Evolutionary conservation across 768 basidiomycete species (phyloP), one percentile per base, ranked within the genome.

Genomic region (Exsudoporus frostii): DNA sequence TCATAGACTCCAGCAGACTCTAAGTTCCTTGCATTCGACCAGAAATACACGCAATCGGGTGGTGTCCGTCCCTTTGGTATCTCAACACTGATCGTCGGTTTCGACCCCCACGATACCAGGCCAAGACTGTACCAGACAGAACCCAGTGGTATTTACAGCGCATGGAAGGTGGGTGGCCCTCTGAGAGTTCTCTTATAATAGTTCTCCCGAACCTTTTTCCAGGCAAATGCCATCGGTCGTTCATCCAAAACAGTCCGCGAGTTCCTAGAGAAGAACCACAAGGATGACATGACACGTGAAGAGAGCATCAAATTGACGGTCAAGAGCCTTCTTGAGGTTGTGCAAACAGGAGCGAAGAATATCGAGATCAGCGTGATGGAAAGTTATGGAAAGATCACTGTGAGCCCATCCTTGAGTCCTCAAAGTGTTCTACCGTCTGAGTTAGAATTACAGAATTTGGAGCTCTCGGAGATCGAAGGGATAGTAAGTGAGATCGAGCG

Each of bases 291-390:
- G 76, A 77, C 82, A 7, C 79, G 91, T 54, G 93, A 93, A 45
- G 93, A 97, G 55, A 86, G 88, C 47, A 90, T 99, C 71, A 97
- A 97, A 71, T 75, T 99, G 44, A 93, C 97, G 0, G 83, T 99
- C 57, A 98, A 98, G 77, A 90, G 88, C 67, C 76, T 99, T 63
- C 77, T 99, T 22, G 97, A 99, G 71, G 95, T 99, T 34, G 97
- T 99, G 8, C 97, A 98, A 74, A 98, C 97, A 2, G 97, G 97
- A n/a, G 97, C 97, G 5, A 98, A 98, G 78, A 99, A 99, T 72
- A 98, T 99, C 57, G 97, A 99, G 71, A 92, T 99, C 62, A 94
- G 90, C 56, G 91, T 98, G 41, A 95, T 98, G 92, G 94, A 97
- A 66, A 82, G 86, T 55, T 98, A 92, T 68, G 91, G 92, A 54